These are phyloP conservation scores for Buddleja alternifolia DNA, from an alignment of 257 asterid genomes.

Conservation along the genomic window DNA sequence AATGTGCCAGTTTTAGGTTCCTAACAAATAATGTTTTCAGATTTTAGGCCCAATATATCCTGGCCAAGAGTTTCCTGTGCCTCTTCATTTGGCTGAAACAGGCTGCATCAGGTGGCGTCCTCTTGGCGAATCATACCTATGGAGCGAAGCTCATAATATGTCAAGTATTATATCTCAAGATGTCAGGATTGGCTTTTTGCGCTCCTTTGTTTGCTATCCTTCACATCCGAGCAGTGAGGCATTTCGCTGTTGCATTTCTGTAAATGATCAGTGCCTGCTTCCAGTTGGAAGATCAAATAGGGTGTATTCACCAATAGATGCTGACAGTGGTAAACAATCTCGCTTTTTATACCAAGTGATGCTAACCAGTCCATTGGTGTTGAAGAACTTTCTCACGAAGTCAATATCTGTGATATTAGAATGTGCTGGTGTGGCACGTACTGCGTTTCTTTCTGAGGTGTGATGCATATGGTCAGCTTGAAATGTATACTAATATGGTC, in stretches of 20 bases:
- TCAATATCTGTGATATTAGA: slow-evolving; percentile 74
- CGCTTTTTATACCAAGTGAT: slow-evolving; percentile 69
- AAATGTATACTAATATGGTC: slow-evolving; percentile 13
- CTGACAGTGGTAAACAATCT: slow-evolving; percentile 41
- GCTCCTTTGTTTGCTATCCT: slow-evolving; percentile 95
- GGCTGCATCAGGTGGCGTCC: slow-evolving; percentile 97
- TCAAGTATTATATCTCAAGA: slow-evolving; percentile 82
- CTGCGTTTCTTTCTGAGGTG: slow-evolving; percentile 79
- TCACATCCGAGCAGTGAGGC: slow-evolving; percentile 92
- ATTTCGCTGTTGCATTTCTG: slow-evolving; percentile 91
- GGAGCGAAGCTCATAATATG: slow-evolving; percentile 94
- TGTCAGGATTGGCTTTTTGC: slow-evolving; percentile 66
- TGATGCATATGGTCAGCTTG: slow-evolving; percentile 28
- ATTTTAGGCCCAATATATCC: slow-evolving; percentile 90
- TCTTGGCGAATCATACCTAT: slow-evolving; percentile 74
- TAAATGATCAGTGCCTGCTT: slow-evolving; percentile 66
- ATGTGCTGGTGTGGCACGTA: slow-evolving; percentile 69
- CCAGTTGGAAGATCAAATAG: slow-evolving; percentile 52
- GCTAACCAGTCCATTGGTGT: slow-evolving; percentile 73
- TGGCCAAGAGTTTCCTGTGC: slow-evolving; percentile 95
- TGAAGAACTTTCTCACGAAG: slow-evolving; percentile 83
- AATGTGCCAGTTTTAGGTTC: slow-evolving; percentile 23
- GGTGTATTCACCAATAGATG: slow-evolving; percentile 38
- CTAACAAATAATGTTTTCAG: slow-evolving; percentile 49
- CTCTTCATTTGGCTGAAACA: slow-evolving; percentile 93